Evolutionary conservation across 2,329 filamentous ascomycete genomes (phyloP).

Genomic region (Balansia obtecta): DNA sequence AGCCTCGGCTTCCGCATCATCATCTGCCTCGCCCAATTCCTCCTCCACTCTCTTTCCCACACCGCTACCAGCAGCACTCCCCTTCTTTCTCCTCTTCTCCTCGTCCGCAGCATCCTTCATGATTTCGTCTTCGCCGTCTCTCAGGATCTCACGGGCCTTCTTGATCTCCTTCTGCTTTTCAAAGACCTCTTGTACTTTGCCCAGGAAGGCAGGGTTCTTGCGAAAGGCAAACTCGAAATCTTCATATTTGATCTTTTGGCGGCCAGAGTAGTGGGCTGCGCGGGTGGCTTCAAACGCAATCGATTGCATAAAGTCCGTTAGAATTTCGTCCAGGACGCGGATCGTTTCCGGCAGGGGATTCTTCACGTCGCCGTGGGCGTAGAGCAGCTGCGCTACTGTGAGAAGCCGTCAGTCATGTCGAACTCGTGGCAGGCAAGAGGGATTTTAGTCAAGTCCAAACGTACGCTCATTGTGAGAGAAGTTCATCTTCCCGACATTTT

Average conservation of each 20-base stretch:
- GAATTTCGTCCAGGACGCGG: slow-evolving; percentile 81
- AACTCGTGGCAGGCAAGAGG: not conserved
- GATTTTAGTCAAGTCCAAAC: slow-evolving; percentile 13
- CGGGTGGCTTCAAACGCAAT: slow-evolving; percentile 82
- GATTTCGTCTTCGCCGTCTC: slow-evolving; percentile 51
- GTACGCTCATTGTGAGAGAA: slow-evolving; percentile 60
- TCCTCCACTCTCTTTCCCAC: slow-evolving; percentile 26
- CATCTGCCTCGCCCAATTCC: slow-evolving; percentile 39
- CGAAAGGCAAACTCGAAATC: slow-evolving; percentile 94
- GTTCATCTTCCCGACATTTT: slow-evolving; percentile 75
- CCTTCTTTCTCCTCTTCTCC: slow-evolving; percentile 25
- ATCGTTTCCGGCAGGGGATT: slow-evolving; percentile 74
- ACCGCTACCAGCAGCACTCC: slow-evolving; percentile 5
- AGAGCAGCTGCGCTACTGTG: slow-evolving; percentile 61
- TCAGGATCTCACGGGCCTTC: slow-evolving; percentile 64
- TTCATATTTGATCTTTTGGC: slow-evolving; percentile 95
- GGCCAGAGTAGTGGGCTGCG: slow-evolving; percentile 71
- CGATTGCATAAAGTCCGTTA: slow-evolving; percentile 93
- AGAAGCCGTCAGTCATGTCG: not conserved
- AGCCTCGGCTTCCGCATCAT: slow-evolving; percentile 32
- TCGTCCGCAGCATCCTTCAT: slow-evolving; percentile 39
- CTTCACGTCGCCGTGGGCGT: slow-evolving; percentile 66
- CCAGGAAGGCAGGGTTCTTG: slow-evolving; percentile 72
- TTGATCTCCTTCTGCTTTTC: slow-evolving; percentile 83
- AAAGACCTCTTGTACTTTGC: slow-evolving; percentile 79